phyloP scores from a whole-genome alignment of 768 basidiomycete genomes.

The Boletus speciosus region DNA sequence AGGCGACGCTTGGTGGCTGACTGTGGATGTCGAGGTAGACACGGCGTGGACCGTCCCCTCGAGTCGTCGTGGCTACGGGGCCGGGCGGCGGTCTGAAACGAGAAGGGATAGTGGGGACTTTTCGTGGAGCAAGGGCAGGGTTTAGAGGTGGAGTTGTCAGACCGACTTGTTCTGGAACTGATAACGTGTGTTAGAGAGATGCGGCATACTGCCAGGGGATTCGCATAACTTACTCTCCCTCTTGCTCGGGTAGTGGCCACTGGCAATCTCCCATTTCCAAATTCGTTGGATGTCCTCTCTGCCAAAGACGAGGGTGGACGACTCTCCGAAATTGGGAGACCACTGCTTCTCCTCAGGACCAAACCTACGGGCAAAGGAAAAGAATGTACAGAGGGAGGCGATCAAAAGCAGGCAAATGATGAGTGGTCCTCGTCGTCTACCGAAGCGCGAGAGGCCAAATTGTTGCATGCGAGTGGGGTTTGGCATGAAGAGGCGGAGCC shows the following conservation, averaged over 20 bases:
- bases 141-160: slow-evolving; percentile 57
- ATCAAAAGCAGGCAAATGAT: slow-evolving; percentile 48
- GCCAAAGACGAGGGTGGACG: slow-evolving; percentile 70
- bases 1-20: slow-evolving; percentile 62
- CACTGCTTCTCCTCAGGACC: slow-evolving; percentile 60
- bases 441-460: slow-evolving; percentile 52
- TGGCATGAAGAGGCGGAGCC: slow-evolving; percentile 54
- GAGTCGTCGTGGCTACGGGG: slow-evolving; percentile 52
- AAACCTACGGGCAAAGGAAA: slow-evolving; percentile 60
- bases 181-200: slow-evolving; percentile 3
- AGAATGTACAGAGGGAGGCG: slow-evolving; percentile 48
- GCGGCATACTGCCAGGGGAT: neutral
- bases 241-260: slow-evolving; percentile 91
- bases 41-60: slow-evolving; percentile 74
- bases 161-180: slow-evolving; percentile 71
- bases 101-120: slow-evolving; percentile 43
- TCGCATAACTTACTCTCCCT: slow-evolving; percentile 55
- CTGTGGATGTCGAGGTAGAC: slow-evolving; percentile 71
- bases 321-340: slow-evolving; percentile 56
- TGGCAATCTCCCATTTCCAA: slow-evolving; percentile 93
- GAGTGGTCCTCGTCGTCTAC: slow-evolving; percentile 53
- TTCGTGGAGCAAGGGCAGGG: slow-evolving; percentile 67
- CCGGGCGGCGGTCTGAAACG: slow-evolving; percentile 46
- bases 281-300: slow-evolving; percentile 82
- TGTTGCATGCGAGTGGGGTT: slow-evolving; percentile 62